phyloP scores from a whole-genome alignment of 2,329 filamentous ascomycete species.

The Lasiodiplodia citricola region DNA sequence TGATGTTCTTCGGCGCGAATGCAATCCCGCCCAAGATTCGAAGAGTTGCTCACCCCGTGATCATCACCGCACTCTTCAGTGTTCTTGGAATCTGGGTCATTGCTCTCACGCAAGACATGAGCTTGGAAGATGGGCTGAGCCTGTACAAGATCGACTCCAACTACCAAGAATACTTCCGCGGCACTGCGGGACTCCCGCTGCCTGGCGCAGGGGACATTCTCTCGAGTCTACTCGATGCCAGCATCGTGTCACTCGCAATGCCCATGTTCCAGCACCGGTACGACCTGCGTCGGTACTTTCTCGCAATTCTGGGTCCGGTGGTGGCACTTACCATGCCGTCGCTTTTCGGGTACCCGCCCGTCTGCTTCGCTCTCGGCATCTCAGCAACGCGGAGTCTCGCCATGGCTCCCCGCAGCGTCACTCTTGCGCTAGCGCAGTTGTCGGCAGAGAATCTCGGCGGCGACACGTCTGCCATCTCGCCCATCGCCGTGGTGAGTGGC shows the following conservation, averaged over 20 bases:
- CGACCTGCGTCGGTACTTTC: constrained; percentile 49
- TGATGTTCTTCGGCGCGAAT: constrained; percentile 59
- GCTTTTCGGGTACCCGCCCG: constrained; percentile 62
- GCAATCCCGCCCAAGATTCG: constrained; percentile 56
- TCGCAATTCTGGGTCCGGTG: constrained; percentile 61
- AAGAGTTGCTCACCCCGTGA: constrained; percentile 63
- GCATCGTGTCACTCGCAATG: constrained; percentile 64
- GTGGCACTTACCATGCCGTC: constrained; percentile 58
- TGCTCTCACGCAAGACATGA: constrained; percentile 51
- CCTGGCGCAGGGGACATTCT: constrained; percentile 66
- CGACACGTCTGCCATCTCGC: constrained; percentile 61
- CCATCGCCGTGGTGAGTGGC: constrained; percentile 64
- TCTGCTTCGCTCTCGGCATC: constrained; percentile 63
- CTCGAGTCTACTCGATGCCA: constrained; percentile 60
- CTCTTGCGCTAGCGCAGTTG: constrained; percentile 64
- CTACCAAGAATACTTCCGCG: constrained; percentile 60
- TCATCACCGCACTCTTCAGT: constrained; percentile 60
- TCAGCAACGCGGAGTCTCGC: constrained; percentile 57
- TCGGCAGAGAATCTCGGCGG: constrained; percentile 63
- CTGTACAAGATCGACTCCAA: constrained; percentile 60
- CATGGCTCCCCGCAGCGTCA: constrained; percentile 63
- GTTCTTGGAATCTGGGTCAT: constrained; percentile 61
- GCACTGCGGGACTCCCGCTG: constrained; percentile 34
- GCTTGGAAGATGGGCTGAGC: constrained; percentile 49
- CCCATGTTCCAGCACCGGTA: constrained; percentile 67